Evolutionary conservation across 1,139 yeast species (phyloP), one percentile per base, ranked within the genome.

Genomic region (Taphrina sp.): DNA sequence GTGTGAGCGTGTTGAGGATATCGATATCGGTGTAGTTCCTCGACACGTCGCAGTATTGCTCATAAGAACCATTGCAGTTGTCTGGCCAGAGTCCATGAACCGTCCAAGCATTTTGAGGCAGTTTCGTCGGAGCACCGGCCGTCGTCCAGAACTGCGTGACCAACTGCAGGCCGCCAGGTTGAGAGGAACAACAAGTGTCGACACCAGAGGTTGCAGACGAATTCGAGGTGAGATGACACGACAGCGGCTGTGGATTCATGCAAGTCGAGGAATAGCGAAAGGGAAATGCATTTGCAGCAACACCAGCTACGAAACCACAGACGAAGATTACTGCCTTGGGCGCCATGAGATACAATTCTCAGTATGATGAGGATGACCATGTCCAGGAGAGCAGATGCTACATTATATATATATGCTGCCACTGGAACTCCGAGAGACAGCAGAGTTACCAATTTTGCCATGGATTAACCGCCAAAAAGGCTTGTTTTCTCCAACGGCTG

Each of bases 21-120:
- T 73, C 79, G 19, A 67, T 63, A 26, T 62, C 62, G 2, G 44
- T n/a, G 3, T 22, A 22, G 44, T 39, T 39, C 19, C 44, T 29
- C 70, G 35, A 70, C 65, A 87, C 84, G 24, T 24, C 31, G 72
- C 98, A 90, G 69, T 82, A 88, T 69, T 82, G 88, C 57, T 79
- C 80, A 67, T 75, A 85, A 0, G 83, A 74, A 0, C 95, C 95
- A 64, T 78, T 80, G 67, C 95, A 86, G 64, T 79, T 78, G 67
- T 86, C 92, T 4, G 90, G 88, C 95, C 95, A 14, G 24, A 12
- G 2, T 10, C 19, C 19, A 36, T 16, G 22, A 36, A 26, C 44
- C 23, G 31, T 28, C 44, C 44, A 39, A 24, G 28, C 10, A 2
- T 39, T 12, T 8, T 24, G 31, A 16, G 44, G 44, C 16, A 39